Evolutionary conservation across 192 early-diverging fungal species (phyloP), one percentile per base, ranked within the genome.

Genomic region (Umbelopsis ramanniana): DNA sequence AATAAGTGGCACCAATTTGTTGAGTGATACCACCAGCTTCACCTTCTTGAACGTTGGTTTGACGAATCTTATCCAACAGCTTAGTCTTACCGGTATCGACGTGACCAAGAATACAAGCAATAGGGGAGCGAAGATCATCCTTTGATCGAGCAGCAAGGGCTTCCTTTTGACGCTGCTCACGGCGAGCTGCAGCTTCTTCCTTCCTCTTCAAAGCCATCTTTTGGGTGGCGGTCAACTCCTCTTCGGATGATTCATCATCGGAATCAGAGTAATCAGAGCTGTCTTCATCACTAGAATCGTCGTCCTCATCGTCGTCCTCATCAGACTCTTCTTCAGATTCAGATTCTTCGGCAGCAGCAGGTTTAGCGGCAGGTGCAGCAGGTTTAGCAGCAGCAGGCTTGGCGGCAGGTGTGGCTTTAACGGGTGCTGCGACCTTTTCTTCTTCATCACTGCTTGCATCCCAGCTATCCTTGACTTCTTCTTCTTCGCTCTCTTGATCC

Each of bases 11-110:
- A 82, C 98, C 98, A 72, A 99, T 99, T 78, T 99, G 98, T 82
- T 99, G 98, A 12, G 98, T 99, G 79, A 99, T 99, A 82, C 98
- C 98, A 76, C 98, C 98, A 40, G 98, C 98, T 89, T 99, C 98
- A 69, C 96, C 96, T 70, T 93, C 98, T 83, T 98, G 97, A 19
- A 99, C 98, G 84, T 97, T 97, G 33, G 98, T 99, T 80, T 98
- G 96, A 54, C 98, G 90, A 82, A 99, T 96, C 89, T 97, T 98
- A 86, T 99, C 98, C 47, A 99, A 86, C 29, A 99, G 82, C 84
- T 98, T 98, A 37, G 98, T 99, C 80, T 95, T 94, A 74, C 93
- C 95, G 8, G 96, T 96, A 81, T 99, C 98, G 75, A 99, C 98
- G 85, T 99, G 98, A 38, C 98, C 98, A 63, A 99, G 81, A 86